Conservation (phyloP, 2,329 filamentous ascomycete genomes). For the Sphaceloma murrayae region DNA sequence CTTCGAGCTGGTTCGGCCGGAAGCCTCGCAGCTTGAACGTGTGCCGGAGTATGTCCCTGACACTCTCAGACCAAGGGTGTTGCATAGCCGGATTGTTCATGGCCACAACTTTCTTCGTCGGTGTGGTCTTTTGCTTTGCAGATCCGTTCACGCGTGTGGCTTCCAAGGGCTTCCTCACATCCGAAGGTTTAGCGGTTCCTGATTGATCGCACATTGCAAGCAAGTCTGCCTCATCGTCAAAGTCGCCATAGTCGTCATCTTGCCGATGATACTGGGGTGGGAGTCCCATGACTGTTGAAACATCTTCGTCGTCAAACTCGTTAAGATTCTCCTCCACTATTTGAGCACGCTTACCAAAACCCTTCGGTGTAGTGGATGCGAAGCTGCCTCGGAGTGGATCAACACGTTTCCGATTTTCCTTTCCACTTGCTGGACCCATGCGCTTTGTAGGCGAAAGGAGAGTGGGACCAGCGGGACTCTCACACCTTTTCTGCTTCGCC, state of each 20-base stretch:
- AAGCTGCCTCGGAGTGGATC: too few relatives aligned
- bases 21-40: constrained; percentile 80
- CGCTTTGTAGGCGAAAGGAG: too few relatives aligned
- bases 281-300: neutral
- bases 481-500: too few relatives aligned
- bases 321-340: neutral
- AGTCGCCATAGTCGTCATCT: constrained; percentile 23
- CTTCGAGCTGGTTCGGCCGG: constrained; percentile 82
- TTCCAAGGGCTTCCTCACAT: constrained; percentile 26
- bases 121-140: constrained; percentile 12
- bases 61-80: constrained; percentile 75
- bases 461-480: too few relatives aligned
- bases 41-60: constrained; percentile 69
- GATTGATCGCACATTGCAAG: constrained; percentile 30
- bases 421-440: too few relatives aligned
- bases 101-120: constrained; percentile 21
- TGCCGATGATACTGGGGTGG: neutral
- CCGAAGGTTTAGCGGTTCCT: constrained; percentile 31
- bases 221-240: constrained; percentile 27
- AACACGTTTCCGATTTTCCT: too few relatives aligned
- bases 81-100: constrained; percentile 41
- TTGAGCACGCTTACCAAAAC: too few relatives aligned
- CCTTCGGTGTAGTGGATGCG: too few relatives aligned
- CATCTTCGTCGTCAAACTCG: neutral
- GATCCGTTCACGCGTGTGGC: constrained; percentile 8